Conservation (phyloP, 2,329 filamentous ascomycete species). For the Magnaporthiopsis poae region DNA sequence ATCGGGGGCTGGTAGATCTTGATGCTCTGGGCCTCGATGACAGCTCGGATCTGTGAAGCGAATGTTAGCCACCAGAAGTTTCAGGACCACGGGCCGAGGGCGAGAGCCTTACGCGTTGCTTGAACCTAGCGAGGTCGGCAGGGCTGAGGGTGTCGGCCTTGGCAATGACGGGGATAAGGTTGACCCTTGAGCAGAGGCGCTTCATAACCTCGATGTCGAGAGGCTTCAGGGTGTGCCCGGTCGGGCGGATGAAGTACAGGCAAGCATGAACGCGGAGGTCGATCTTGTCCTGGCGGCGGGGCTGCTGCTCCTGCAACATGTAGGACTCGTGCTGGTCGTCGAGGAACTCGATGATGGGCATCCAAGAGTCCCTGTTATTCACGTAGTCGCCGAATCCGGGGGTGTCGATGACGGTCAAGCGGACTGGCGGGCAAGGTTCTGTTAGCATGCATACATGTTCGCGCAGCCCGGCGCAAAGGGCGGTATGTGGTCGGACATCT, state of each 20-base stretch:
- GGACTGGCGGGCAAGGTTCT: constrained; percentile 49
- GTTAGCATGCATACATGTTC: background rate
- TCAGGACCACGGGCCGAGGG: background rate
- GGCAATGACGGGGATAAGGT: constrained; percentile 94
- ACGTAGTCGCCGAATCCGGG: constrained; percentile 99
- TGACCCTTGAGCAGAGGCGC: constrained; percentile 93
- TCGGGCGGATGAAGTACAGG: constrained; percentile 97
- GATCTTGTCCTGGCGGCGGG: constrained; percentile 95
- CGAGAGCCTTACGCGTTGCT: constrained; percentile 64
- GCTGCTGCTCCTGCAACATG: constrained; percentile 99
- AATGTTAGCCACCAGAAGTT: background rate
- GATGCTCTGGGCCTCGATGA: constrained; percentile 96
- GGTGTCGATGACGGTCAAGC: constrained; percentile 96
- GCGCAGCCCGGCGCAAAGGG: background rate
- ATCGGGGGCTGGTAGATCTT: constrained; percentile 98
- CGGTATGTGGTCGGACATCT: background rate
- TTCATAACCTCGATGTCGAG: constrained; percentile 99
- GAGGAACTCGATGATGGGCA: constrained; percentile 98
- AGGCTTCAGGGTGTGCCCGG: constrained; percentile 95
- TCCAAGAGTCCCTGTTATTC: constrained; percentile 99
- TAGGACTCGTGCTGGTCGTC: constrained; percentile 99
- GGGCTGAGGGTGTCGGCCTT: constrained; percentile 98
- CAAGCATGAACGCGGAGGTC: constrained; percentile 97
- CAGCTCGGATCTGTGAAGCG: constrained; percentile 64
- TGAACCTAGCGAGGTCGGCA: constrained; percentile 82